These are phyloP conservation scores for Chromera velia DNA, from an alignment of 73 alveolate species.

Conservation along the genomic window DNA sequence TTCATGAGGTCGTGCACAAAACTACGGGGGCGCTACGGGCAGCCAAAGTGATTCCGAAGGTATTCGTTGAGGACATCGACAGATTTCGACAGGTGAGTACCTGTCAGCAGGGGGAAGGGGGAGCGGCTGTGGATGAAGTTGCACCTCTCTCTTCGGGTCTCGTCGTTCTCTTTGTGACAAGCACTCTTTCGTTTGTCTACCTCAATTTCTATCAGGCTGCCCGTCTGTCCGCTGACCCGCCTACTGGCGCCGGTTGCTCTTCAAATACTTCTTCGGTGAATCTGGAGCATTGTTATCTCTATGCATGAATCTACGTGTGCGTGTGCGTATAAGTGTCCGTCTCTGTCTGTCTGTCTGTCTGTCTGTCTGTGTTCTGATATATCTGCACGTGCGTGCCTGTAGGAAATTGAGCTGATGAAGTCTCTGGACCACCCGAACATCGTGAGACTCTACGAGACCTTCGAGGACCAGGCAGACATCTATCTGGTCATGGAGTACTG, in stretches of 20 bases:
- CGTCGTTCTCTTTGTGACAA: no score
- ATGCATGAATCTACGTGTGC: conserved; percentile 3
- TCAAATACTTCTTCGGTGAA: no score
- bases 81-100: not conserved
- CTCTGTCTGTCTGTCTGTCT: conserved; percentile 30
- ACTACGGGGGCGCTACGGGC: not conserved
- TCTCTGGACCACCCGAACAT: conserved; percentile 63
- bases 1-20: not conserved
- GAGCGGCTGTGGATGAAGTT: no score
- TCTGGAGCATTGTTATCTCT: no score
- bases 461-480: conserved; percentile 65
- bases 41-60: not conserved
- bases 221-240: conserved; percentile 12
- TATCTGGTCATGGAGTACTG: conserved; percentile 61
- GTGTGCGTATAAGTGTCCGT: conserved; percentile 16
- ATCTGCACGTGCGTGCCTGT: no score
- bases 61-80: not conserved
- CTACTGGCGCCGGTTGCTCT: conserved; percentile 5
- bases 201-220: conserved; percentile 15
- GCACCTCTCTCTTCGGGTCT: no score
- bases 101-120: no score
- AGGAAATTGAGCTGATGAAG: not conserved
- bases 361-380: no score
- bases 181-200: conserved; percentile 2
- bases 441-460: conserved; percentile 72